Base-by-base conservation (phyloP, 805 yeast genomes). In the Dipodascopsis tothii region DNA sequence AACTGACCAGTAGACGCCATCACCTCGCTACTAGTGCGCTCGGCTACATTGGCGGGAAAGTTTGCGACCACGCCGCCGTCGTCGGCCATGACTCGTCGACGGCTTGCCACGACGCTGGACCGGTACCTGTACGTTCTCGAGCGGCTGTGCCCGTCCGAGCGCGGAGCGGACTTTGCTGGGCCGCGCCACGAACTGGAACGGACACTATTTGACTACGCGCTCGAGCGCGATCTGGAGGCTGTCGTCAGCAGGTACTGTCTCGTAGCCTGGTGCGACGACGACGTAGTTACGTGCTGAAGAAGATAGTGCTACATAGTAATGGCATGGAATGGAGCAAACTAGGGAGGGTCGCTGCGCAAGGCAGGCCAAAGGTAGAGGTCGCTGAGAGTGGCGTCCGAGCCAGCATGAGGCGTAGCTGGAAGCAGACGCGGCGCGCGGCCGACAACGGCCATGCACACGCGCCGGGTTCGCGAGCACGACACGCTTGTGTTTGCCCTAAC, bases 171-270 rank as follows among this genome's bases (percentile, higher is more conserved):
- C 16, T 37, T 20, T 18, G 28, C 21, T n/a, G 17, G 16, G n/a
- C 11, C n/a, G n/a, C 42, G 33, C 4, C 43, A 40, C 21, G 39
- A 40, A 9, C n/a, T 40, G n/a, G 41, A 38, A 14, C 21, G 41
- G 5, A 22, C 25, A 11, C 22, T 38, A 21, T 38, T 38, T 19
- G 35, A n/a, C 21, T 19, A 25, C 9, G 30, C n/a, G 23, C 21
- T 28, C 17, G 41, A 27, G 35, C 33, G 21, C 14, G 28, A 38
- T 21, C 14, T 28, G 5, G 21, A 36, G 22, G 3, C 23, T 3
- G 20, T 38, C 9, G 23, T 38, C 17, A 21, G 35, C n/a, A 16
- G 11, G n/a, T 38, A 38, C 22, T 38, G 41, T 21, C 16, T 38
- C 14, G 33, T 38, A 2, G 4, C n/a, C 6, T 38, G 34, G 35